Base-by-base conservation (phyloP, 208 protist species). In the Crithidia sp. region DNA sequence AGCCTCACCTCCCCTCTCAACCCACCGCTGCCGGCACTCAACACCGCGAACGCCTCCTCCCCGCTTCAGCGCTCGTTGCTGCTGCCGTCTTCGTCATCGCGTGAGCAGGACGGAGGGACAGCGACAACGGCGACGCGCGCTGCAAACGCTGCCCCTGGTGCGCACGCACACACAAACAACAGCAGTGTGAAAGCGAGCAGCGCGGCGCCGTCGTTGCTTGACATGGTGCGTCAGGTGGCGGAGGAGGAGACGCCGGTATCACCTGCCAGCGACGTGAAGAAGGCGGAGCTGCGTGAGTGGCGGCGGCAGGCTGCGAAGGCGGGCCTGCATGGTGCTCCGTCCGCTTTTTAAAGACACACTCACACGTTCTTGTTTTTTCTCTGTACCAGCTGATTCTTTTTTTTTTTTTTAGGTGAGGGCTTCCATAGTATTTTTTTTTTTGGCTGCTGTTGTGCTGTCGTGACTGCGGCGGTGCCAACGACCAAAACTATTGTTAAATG, bases 201-300 rank as follows among this genome's bases (percentile, higher is more conserved):
- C 1, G 41, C 49, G 5, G 36, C 73, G 28, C 68, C 67, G 12
- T 52, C 62, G 10, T 43, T 70, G 4, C 57, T 76, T 37, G 37
- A 72, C 44, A 56, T 73, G 68, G 28, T 79, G 63, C 59, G 62
- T 36, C 73, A 73, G 55, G 28, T 78, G 9, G 71, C 67, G 47
- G 55, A 66, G 12, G 72, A 68, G 17, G 67, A 67, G 53, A 28
- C 57, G 17, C 47, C 70, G 28, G 63, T 72, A 39, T 47, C 66
- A 10, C 59, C 59, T 17, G 28, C 41, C n/a, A 44, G 6, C 8
- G 67, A 74, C 8, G 67, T 71, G 10, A 45, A 75, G 37, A 69
- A 47, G 67, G 55, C 71, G 61, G 80, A 73, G 61, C 67, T 85
- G 61, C 74, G 80, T 0, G 69, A 78, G 61, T 85, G 80, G 80